Evolutionary conservation across 352 stramenopile genomes (phyloP).

Genomic region (Phytophthora kernoviae): DNA sequence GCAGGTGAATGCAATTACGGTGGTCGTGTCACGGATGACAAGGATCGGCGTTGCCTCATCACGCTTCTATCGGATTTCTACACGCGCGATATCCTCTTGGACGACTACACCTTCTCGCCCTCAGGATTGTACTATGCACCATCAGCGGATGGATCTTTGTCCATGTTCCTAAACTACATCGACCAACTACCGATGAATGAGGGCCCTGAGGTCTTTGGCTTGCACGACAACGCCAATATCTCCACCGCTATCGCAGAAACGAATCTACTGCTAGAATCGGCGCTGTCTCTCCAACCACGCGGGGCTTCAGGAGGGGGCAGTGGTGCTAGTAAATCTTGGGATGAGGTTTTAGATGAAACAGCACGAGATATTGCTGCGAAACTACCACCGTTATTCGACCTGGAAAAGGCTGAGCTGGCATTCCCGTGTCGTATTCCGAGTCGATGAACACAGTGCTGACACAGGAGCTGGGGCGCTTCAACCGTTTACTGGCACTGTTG

Average conservation of each 20-base stretch:
- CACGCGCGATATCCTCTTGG: slow-evolving; percentile 70
- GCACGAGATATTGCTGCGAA: slow-evolving; percentile 86
- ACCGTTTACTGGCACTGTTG: slow-evolving; percentile 82
- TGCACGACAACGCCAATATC: slow-evolving; percentile 90
- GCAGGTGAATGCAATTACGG: slow-evolving; percentile 96
- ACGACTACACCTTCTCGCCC: slow-evolving; percentile 82
- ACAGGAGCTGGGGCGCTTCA: slow-evolving; percentile 93
- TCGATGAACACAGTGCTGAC: slow-evolving; percentile 92
- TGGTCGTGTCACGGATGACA: slow-evolving; percentile 94
- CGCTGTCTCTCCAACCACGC: slow-evolving; percentile 90
- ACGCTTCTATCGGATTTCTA: slow-evolving; percentile 90
- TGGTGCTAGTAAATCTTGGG: slow-evolving; percentile 87
- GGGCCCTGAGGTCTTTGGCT: slow-evolving; percentile 83
- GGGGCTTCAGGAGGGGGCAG: slow-evolving; percentile 51
- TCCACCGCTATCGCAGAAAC: slow-evolving; percentile 90
- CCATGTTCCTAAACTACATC: slow-evolving; percentile 78
- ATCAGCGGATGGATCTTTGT: slow-evolving; percentile 39
- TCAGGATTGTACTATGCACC: slow-evolving; percentile 87
- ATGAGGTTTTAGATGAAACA: slow-evolving; percentile 86
- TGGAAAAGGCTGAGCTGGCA: slow-evolving; percentile 88
- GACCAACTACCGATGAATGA: slow-evolving; percentile 86
- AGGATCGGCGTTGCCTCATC: slow-evolving; percentile 89
- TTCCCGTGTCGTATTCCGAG: slow-evolving; percentile 87
- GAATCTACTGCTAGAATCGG: slow-evolving; percentile 86
- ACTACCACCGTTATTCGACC: slow-evolving; percentile 85